Evolutionary conservation across 495 filamentous ascomycete species (phyloP).

Genomic region (Xylaria bambusicola): DNA sequence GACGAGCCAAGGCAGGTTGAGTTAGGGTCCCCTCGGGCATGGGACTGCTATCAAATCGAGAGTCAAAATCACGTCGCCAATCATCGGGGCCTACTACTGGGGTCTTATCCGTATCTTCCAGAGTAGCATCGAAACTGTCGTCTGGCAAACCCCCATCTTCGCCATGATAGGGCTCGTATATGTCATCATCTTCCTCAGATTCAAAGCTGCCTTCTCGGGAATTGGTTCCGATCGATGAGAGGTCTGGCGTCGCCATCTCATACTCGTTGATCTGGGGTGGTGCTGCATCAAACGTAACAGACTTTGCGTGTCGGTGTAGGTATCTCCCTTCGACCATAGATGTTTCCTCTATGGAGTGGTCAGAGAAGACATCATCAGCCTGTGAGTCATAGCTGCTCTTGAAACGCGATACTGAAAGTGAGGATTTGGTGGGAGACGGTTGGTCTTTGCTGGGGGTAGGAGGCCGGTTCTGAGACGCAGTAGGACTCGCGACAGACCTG

Average conservation of each 20-base stretch:
- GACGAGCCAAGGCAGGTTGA: constrained; percentile 36
- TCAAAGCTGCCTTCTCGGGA: constrained; percentile 93
- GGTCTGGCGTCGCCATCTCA: constrained; percentile 93
- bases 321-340: constrained; percentile 57
- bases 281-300: constrained; percentile 92
- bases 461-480: constrained; percentile 30
- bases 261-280: constrained; percentile 96
- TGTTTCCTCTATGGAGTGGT: constrained; percentile 53
- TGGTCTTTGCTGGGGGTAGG: constrained; percentile 73
- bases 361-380: constrained; percentile 71
- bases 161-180: constrained; percentile 55
- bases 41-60: constrained; percentile 72
- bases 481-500: constrained; percentile 33
- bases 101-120: constrained; percentile 95
- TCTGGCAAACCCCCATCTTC: constrained; percentile 70
- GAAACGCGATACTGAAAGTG: constrained; percentile 70
- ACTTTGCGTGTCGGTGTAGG: constrained; percentile 83
- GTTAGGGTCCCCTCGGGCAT: constrained; percentile 50
- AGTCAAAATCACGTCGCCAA: constrained; percentile 80
- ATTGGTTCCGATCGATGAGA: constrained; percentile 82
- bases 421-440: constrained; percentile 82
- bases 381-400: constrained; percentile 72
- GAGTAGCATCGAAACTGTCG: constrained; percentile 89
- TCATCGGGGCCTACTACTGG: constrained; percentile 95
- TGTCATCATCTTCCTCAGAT: constrained; percentile 65